Base-by-base conservation (phyloP, 2,329 filamentous ascomycete genomes). In the Alternaria brassicae region DNA sequence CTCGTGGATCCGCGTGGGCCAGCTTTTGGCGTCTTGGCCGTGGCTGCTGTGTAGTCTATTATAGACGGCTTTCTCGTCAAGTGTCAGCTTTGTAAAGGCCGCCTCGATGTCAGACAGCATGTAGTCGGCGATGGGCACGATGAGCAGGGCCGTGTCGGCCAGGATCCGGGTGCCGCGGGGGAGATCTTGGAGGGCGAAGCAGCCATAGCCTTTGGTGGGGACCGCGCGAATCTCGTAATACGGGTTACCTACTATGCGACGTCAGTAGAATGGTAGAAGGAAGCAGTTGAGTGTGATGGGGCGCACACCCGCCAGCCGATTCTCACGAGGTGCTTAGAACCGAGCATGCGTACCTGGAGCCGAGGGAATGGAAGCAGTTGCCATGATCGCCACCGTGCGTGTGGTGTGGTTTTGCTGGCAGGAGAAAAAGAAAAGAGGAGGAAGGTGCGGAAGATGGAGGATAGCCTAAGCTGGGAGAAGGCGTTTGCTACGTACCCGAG, bases 131-230 rank as follows among this genome's bases (percentile, higher is more conserved):
- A 65, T 68, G 13, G 71, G 56, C 4, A 78, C 61, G 56, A 76
- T 58, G 57, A 82, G 69, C 3, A 81, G 73, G 0, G 80, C 76
- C 1, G 59, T 27, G 49, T 82, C 81, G 25, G 69, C 69, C 12
- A 82, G 70, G 51, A 82, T 78, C 28, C 75, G 74, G 2, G 77
- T 78, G 12, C 80, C 79, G 21, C 64, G 68, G 30, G 70, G 54
- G 41, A 83, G 77, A 19, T 48, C n/a, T 8, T 62, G 56, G 4
- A 69, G 61, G 1, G 80, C 80, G 57, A 82, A 75, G 52, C 79
- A 75, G 47, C 80, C 81, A 28, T 79, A 74, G 19, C 81, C 81
- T 63, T 80, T 81, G 36, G 71, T 71, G 1, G 74, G 68, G 5
- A 77, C 67, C 4, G 63, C 61, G 23, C 65, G 69, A 50, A 80